Base-by-base conservation (phyloP, 2,329 filamentous ascomycete species). In the Fusarium nurragi region DNA sequence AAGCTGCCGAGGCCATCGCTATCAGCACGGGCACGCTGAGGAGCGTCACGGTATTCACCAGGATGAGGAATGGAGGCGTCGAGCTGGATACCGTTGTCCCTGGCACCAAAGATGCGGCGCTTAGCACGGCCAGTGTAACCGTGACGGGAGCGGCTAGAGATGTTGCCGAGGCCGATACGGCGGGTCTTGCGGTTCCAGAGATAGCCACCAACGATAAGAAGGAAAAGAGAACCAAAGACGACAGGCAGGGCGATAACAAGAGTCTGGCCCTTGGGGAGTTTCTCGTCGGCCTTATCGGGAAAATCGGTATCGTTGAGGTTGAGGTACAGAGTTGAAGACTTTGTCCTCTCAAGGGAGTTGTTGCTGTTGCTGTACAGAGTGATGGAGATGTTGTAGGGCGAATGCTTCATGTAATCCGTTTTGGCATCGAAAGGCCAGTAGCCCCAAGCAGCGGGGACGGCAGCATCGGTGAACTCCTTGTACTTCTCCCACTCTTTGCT, bases 121-220 rank as follows among this genome's bases (percentile, higher is more conserved):
- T 71, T 73, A 48, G 76, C 72, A 54, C 79, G 75, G 56, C 81
- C 80, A 12, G 71, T 74, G 73, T 84, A 84, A 37, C 83, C 80
- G 62, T 78, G 70, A 28, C 78, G 74, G 38, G 67, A 65, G 47
- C 82, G 79, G 67, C 80, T 77, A 79, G 86, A 83, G 74, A 86
- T 76, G 68, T 81, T 84, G 50, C 82, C 84, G 43, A 87, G 70
- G 6, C 76, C 75, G 59, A 87, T 84, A 59, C 73, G 73, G 54
- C 85, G 80, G n/a, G 78, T 74, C 68, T 81, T 79, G 52, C 80
- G 77, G 74, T 86, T 85, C 79, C 81, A 86, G 79, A 89, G 51
- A 77, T 83, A 80, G 75, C 87, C 72, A 75, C 88, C 79, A 76
- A 88, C 39, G 67, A 86, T 58, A 63, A 84, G 76, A 45, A 86